Percentiles rank a stretch among this genome's conserved stretches.
Conservation (phyloP, 2,329 filamentous ascomycete genomes). For the Cladosporium sp. region DNA sequence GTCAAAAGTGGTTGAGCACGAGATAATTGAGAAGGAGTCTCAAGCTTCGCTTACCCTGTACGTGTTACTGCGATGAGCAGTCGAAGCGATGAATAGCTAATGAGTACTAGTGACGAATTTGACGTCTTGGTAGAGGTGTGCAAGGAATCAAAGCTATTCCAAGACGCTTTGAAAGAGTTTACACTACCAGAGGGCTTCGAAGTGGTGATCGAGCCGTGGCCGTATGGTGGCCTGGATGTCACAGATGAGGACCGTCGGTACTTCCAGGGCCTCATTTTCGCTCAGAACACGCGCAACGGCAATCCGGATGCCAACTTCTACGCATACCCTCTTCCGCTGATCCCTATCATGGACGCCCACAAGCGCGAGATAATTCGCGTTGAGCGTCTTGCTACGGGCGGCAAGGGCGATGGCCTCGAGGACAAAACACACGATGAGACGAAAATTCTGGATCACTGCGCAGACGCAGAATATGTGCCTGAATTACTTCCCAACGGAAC, state of each 20-base stretch:
- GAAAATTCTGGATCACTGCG: conserved; percentile 46
- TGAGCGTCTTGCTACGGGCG: conserved; percentile 29
- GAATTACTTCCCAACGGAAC: conserved; percentile 37
- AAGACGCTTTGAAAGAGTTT: conserved; percentile 53
- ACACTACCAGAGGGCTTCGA: conserved; percentile 48
- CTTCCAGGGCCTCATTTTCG: conserved; percentile 31
- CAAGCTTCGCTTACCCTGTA: conserved; percentile 27
- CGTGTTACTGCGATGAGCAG: background rate
- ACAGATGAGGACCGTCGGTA: conserved; percentile 26
- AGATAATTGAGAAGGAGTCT: conserved; percentile 26
- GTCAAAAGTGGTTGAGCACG: conserved; percentile 23
- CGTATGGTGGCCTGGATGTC: conserved; percentile 27
- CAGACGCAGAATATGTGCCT: conserved; percentile 45
- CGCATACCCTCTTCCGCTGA: conserved; percentile 29
- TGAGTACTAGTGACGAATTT: conserved; percentile 36
- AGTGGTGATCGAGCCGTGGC: conserved; percentile 30
- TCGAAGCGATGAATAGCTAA: background rate
- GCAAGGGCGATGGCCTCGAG: conserved; percentile 27
- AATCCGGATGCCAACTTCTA: conserved; percentile 43
- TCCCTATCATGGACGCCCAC: conserved; percentile 28
- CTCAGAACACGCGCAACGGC: conserved; percentile 33
- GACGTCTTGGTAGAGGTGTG: conserved; percentile 46
- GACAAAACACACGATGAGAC: conserved; percentile 35
- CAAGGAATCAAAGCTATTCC: conserved; percentile 44
- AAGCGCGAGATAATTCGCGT: conserved; percentile 28